Evolutionary conservation across 108 stramenopile genomes (phyloP).

Genomic region (Asterionellopsis glacialis): DNA sequence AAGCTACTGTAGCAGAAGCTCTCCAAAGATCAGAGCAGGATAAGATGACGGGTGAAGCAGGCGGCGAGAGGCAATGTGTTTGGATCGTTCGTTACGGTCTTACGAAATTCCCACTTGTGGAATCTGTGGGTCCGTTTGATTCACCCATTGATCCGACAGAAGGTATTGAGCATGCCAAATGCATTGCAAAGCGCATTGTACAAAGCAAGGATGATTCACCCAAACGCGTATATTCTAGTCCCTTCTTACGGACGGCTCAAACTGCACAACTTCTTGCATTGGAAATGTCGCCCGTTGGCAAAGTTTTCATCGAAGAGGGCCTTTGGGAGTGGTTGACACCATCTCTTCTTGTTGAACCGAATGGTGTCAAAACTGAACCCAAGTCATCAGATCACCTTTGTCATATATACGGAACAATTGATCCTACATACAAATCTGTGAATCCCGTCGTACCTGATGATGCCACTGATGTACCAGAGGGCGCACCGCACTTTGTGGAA

Average conservation of each 20-base stretch:
- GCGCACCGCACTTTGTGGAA: constrained; percentile 44
- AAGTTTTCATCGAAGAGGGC: constrained; percentile 56
- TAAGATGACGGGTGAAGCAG: too few relatives aligned
- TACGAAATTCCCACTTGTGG: constrained; percentile 58
- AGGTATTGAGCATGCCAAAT: constrained; percentile 54
- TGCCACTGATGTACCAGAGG: constrained; percentile 17
- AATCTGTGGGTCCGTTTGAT: constrained; percentile 50
- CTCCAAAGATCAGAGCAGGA: too few relatives aligned
- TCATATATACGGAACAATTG: constrained; percentile 34
- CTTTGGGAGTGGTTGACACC: constrained; percentile 70
- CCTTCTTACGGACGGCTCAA: constrained; percentile 52
- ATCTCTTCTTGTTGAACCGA: constrained; percentile 55
- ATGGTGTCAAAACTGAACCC: constrained; percentile 44
- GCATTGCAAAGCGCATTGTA: constrained; percentile 49
- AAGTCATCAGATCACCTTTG: constrained; percentile 32
- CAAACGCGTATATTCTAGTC: constrained; percentile 44
- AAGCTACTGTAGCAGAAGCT: too few relatives aligned
- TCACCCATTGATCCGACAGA: constrained; percentile 53
- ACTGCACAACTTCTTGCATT: constrained; percentile 61
- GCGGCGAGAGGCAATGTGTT: constrained; percentile 22
- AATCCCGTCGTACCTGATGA: constrained; percentile 37
- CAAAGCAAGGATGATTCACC: constrained; percentile 18
- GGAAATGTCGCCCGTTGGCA: constrained; percentile 16
- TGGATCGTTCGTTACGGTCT: constrained; percentile 45
- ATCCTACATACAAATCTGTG: constrained; percentile 38